Evolutionary conservation across 2,329 filamentous ascomycete genomes (phyloP), one percentile per base, ranked within the genome.

Genomic region (Aspergillus glaucus): DNA sequence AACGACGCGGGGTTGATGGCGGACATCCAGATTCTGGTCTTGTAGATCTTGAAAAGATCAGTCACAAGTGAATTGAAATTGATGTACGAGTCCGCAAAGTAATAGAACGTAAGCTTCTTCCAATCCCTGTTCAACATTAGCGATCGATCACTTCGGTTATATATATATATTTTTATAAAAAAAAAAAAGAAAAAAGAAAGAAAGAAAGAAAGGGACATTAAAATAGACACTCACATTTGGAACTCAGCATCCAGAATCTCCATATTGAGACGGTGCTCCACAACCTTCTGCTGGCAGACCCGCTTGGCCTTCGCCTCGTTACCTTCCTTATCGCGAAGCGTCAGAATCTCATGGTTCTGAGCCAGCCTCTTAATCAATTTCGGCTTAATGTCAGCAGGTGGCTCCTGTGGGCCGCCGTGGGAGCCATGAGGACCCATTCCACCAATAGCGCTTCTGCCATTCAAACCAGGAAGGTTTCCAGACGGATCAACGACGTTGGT

Each of bases 1-100:
- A 97, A 96, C 0, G 92, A 96, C 4, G 92, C 93, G 6, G 93
- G 93, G 66, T 98, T 98, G 69, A 98, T 95, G 3, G 93, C 93
- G 4, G 92, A 97, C 88, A 98, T 95, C 93, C 93, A 98, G 62
- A 98, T 98, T 59, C 94, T 84, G 19, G 92, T 95, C 76, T 98
- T 98, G 79, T 97, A 98, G 54, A 97, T 92, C 72, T 97, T 97
- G 80, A 97, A 98, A 10, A 98, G 78, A 65, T 98, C 93, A 0
- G 91, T 95, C 46, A 98, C 93, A 14, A 98, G 81, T 2, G 89
- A 88, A 67, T 98, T 98, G 79, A 98, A 98, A 73, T 97, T 97
- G 76, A 98, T 95, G 67, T 98, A 98, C 0, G 89, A 84, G 64
- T 96, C 91, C 47, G 93, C 92, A 66, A 96, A 98, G 72, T 97